Evolutionary conservation across 805 yeast species (phyloP).

Genomic region (Wickerhamomyces hampshirensis): DNA sequence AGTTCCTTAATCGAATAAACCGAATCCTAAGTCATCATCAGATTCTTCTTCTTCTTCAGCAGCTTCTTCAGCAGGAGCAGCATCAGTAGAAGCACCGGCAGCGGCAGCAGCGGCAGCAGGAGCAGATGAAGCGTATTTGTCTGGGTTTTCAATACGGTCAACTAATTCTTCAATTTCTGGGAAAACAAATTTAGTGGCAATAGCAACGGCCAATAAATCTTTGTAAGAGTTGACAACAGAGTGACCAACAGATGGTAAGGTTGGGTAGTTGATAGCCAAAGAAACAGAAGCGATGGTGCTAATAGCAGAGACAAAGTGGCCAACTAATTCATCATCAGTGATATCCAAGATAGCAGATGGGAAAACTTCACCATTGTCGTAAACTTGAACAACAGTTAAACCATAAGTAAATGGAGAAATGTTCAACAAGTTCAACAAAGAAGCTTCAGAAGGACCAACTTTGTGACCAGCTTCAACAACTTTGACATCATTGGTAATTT

Average conservation of each 20-base stretch:
- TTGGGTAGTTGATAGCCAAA: slow-evolving; percentile 98
- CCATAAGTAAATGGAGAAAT: slow-evolving; percentile 99
- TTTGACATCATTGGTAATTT: slow-evolving; percentile 94
- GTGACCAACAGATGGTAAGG: slow-evolving; percentile 99
- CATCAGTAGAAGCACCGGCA: slow-evolving; percentile 66
- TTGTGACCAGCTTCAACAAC: slow-evolving; percentile 80
- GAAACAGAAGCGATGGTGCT: slow-evolving; percentile 93
- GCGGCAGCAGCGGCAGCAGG: slow-evolving; percentile 91
- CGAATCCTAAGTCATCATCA: slow-evolving; percentile 94
- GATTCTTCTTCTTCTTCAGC: slow-evolving; percentile 60
- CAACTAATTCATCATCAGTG: slow-evolving; percentile 93
- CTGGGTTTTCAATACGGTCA: slow-evolving; percentile 99
- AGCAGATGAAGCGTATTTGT: slow-evolving; percentile 99
- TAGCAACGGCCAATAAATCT: slow-evolving; percentile 94
- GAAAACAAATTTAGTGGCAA: slow-evolving; percentile 98
- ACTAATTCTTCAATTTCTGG: slow-evolving; percentile 98
- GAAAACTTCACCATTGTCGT: slow-evolving; percentile 98
- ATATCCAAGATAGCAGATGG: slow-evolving; percentile 95
- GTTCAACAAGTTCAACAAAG: slow-evolving; percentile 98
- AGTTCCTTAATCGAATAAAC: slow-evolving; percentile 83
- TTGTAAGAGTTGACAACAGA: slow-evolving; percentile 98
- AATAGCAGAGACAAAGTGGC: slow-evolving; percentile 89
- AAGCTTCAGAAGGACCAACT: slow-evolving; percentile 99
- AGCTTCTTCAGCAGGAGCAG: slow-evolving; percentile 70
- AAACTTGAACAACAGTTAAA: slow-evolving; percentile 93